These are phyloP conservation scores for Daldinia eschscholtzii DNA, from an alignment of 2,329 filamentous ascomycete species.

Conservation along the genomic window DNA sequence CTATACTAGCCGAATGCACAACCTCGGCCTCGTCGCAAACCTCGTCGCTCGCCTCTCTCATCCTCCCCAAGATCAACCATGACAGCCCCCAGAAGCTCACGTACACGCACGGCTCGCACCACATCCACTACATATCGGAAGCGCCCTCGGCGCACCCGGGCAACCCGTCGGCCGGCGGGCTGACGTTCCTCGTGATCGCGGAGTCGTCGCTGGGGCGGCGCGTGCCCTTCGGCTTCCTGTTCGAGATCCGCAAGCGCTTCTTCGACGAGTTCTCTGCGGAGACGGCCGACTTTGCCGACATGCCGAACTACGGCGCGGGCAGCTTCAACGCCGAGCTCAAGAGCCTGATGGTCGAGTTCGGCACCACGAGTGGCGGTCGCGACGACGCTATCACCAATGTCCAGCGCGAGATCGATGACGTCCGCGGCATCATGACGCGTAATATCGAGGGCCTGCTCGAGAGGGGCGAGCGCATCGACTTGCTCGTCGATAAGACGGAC, in stretches of 20 bases:
- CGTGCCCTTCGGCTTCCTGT: constrained; percentile 91
- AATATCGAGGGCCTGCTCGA: constrained; percentile 93
- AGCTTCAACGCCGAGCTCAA: constrained; percentile 86
- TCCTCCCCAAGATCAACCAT: constrained; percentile 95
- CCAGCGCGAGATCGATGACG: constrained; percentile 90
- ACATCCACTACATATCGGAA: constrained; percentile 96
- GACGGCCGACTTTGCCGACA: constrained; percentile 77
- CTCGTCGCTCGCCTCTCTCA: constrained; percentile 88
- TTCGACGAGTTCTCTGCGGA: constrained; percentile 75
- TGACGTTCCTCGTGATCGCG: constrained; percentile 93
- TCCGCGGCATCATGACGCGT: constrained; percentile 92
- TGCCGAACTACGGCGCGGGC: constrained; percentile 91
- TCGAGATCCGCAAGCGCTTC: constrained; percentile 92
- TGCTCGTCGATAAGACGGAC: constrained; percentile 97
- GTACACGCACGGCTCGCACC: constrained; percentile 90
- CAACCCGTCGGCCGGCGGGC: constrained; percentile 76
- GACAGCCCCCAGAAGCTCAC: constrained; percentile 85
- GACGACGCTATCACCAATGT: constrained; percentile 87
- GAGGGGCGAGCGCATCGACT: constrained; percentile 90
- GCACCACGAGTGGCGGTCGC: constrained; percentile 79
- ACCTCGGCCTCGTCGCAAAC: constrained; percentile 85
- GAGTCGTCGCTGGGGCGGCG: constrained; percentile 84
- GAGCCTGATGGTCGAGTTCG: constrained; percentile 84
- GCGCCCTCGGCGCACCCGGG: constrained; percentile 75
- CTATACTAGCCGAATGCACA: constrained; percentile 93